A percentile compares a stretch with the other conserved stretches of the same genome.
Conservation (phyloP, 2,329 filamentous ascomycete genomes). For the Ceratocystiopsis sp. region DNA sequence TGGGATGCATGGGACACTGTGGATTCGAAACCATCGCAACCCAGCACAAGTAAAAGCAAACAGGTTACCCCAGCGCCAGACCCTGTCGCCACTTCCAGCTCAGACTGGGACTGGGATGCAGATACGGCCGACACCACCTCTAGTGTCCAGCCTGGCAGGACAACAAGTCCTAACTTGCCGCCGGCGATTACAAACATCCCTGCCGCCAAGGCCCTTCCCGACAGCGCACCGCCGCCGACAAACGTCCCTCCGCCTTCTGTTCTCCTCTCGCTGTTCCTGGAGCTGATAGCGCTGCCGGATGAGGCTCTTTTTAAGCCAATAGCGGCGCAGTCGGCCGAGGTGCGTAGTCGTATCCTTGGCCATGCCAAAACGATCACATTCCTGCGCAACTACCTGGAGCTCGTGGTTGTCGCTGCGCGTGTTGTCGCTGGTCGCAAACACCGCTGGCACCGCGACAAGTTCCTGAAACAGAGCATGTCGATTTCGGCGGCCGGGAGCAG, state of each 20-base stretch:
- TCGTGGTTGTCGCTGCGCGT: constrained; percentile 54
- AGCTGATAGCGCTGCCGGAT: constrained; percentile 49
- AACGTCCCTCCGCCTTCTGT: constrained; percentile 83
- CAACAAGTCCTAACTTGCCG: not conserved
- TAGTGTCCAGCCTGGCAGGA: constrained; percentile 13
- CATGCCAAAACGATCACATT: constrained; percentile 46
- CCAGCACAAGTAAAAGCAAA: constrained; percentile 4
- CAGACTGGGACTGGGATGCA: constrained; percentile 32
- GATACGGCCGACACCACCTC: constrained; percentile 10
- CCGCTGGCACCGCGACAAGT: constrained; percentile 80
- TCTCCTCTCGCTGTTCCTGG: constrained; percentile 59
- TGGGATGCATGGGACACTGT: constrained; percentile 7
- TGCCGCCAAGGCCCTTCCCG: constrained; percentile 9
- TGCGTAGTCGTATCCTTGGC: constrained; percentile 46
- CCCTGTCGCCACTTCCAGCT: not conserved
- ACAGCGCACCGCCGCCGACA: constrained; percentile 44
- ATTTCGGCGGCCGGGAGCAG: constrained; percentile 51
- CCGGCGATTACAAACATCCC: constrained; percentile 3
- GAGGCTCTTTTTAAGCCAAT: constrained; percentile 48
- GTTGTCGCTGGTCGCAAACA: constrained; percentile 71
- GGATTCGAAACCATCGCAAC: not conserved
- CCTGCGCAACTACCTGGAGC: constrained; percentile 43
- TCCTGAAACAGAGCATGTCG: constrained; percentile 73
- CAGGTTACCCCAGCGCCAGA: not conserved
- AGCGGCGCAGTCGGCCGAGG: constrained; percentile 35